Base-by-base conservation (phyloP, 2,329 filamentous ascomycete genomes). In the Diaporthe sp. region DNA sequence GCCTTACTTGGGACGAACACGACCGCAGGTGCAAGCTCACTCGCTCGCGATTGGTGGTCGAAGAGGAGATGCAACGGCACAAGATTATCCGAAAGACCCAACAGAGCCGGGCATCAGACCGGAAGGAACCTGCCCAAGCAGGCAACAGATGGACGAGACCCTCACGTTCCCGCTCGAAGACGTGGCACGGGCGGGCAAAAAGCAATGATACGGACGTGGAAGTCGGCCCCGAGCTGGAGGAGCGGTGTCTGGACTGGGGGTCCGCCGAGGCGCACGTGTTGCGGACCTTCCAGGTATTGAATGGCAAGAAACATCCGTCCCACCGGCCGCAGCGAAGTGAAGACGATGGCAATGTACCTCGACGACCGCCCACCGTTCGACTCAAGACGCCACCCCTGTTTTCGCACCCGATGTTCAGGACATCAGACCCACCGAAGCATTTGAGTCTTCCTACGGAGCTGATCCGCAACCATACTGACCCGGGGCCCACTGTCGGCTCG, bases 1-100 rank as follows among this genome's bases (percentile, higher is more conserved):
- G 71, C 31, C 72, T 80, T 15, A 78, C 78, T 9, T 79, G 79
- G 79, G 76, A 77, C 12, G 78, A 79, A 49, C 77, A 79, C 55
- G 74, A 74, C 28, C 74, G 77, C 28, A 74, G 77, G 34, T 62
- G 74, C 53, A 77, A 76, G 37, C 72, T 78, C 49, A 79, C 76
- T 19, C 76, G 72, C 22, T 79, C 79, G 6, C 76, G 76, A 9
- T 34, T 79, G 19, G 31, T 80, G 8, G 68, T 78, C 37, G 79
- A 79, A 39, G 78, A 79, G 28, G 79, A 80, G 39, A 25, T 77
- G n/a, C 77, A 78, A 72, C 78, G 79, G 15, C 73, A 65, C 60
- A 73, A 60, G 51, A 78, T 80, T 25, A 78, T 80, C 39, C 73
- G 75, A 19, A 80, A 80, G 68, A 78, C 78, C 9, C 77, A 79